These are phyloP conservation scores for Chaetomium sp. DNA, from an alignment of 2,329 filamentous ascomycete species.

Conservation along the genomic window DNA sequence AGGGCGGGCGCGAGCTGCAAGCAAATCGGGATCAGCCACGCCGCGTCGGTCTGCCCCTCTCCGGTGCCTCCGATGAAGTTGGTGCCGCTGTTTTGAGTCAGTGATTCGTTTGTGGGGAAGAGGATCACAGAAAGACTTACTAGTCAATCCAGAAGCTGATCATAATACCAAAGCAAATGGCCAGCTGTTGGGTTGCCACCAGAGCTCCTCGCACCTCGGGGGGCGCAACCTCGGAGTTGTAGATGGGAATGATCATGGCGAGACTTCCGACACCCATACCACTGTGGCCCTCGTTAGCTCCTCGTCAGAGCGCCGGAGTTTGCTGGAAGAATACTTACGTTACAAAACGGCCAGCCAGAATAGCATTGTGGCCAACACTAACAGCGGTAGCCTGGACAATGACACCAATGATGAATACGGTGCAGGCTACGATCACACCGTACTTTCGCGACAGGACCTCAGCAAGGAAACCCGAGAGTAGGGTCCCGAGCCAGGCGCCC, in stretches of 20 bases:
- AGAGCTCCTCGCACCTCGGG: conserved; percentile 52
- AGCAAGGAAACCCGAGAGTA: conserved; percentile 71
- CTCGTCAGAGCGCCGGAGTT: neutral
- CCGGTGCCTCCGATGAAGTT: conserved; percentile 64
- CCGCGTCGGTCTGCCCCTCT: conserved; percentile 61
- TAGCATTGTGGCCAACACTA: conserved; percentile 56
- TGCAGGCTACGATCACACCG: conserved; percentile 65
- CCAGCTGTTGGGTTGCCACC: conserved; percentile 54
- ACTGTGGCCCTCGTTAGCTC: conserved; percentile 32
- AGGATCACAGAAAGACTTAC: conserved; percentile 34
- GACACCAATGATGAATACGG: conserved; percentile 71
- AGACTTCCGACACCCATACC: conserved; percentile 70
- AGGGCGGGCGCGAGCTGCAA: conserved; percentile 70
- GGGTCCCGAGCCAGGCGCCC: conserved; percentile 73
- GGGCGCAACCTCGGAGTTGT: conserved; percentile 52
- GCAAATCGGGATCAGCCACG: conserved; percentile 74
- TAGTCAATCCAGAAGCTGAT: conserved; percentile 66
- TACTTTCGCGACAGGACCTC: conserved; percentile 71
- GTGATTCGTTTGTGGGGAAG: conserved; percentile 9
- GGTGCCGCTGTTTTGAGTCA: conserved; percentile 50
- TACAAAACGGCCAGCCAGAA: conserved; percentile 71
- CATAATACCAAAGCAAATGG: conserved; percentile 66
- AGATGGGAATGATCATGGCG: conserved; percentile 60
- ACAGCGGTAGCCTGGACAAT: conserved; percentile 67
- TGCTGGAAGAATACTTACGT: conserved; percentile 47